These are phyloP conservation scores for button mushroom (Agaricus bisporus) DNA, from an alignment of 768 basidiomycete genomes.

Conservation along the genomic window DNA sequence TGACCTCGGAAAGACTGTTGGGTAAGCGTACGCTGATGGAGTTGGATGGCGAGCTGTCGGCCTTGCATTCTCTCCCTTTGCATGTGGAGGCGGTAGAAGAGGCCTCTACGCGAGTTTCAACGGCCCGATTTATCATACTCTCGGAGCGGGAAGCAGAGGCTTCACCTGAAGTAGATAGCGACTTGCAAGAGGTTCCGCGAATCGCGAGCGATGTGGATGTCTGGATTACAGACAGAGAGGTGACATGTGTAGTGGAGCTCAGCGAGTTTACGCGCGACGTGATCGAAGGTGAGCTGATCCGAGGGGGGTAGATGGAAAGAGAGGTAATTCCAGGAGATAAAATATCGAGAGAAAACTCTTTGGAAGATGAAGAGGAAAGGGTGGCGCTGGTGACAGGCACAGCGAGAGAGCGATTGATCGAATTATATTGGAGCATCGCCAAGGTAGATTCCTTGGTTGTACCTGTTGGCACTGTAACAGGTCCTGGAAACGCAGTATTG, in stretches of 20 bases:
- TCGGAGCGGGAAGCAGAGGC: conserved; percentile 10
- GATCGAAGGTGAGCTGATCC: conserved; percentile 16
- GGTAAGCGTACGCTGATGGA: conserved; percentile 34
- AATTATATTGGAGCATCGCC: conserved; percentile 32
- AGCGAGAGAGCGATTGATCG: conserved; percentile 29
- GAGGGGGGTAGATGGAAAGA: conserved; percentile 22
- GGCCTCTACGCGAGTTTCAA: conserved; percentile 23
- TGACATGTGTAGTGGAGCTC: conserved; percentile 12
- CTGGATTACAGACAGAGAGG: conserved; percentile 16
- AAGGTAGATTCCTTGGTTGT: conserved; percentile 27
- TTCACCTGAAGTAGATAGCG: neutral
- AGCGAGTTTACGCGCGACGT: conserved; percentile 13
- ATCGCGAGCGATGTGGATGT: conserved; percentile 3
- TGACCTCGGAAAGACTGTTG: conserved; percentile 40
- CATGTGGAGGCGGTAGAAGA: conserved; percentile 13
- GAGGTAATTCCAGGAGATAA: conserved; percentile 44
- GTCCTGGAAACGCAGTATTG: conserved; percentile 40
- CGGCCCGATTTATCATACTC: conserved; percentile 13
- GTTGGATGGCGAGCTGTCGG: conserved; percentile 18
- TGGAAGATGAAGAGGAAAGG: conserved; percentile 32
- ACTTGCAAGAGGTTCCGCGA: conserved; percentile 2
- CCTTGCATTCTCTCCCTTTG: conserved; percentile 11
- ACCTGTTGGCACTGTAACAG: conserved; percentile 28
- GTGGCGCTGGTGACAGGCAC: conserved; percentile 23
- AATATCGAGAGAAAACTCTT: conserved; percentile 47